Evolutionary conservation across 208 protist genomes (phyloP).

Genomic region (Trypanosoma cruzi): DNA sequence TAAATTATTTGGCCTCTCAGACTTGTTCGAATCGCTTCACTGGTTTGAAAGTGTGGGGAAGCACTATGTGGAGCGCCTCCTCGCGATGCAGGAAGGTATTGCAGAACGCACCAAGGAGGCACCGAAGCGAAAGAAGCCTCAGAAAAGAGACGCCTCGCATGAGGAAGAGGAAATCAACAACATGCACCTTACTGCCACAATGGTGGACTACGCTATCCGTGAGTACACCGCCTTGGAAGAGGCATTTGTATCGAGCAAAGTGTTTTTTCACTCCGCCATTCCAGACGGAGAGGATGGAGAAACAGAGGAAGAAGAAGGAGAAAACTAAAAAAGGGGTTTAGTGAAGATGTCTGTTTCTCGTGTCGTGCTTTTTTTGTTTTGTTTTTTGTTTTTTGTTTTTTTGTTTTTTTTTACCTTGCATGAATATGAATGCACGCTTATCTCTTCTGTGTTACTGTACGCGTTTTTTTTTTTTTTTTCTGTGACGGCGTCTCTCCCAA

Average conservation of each 20-base stretch:
- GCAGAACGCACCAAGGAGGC: slow-evolving; percentile 23
- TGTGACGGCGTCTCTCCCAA: too few species aligned
- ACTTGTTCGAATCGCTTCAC: slow-evolving; percentile 94
- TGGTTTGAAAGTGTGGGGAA: slow-evolving; percentile 91
- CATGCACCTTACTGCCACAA: slow-evolving; percentile 64
- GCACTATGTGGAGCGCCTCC: slow-evolving; percentile 36
- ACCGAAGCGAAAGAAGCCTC: slow-evolving; percentile 14
- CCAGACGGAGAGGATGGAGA: slow-evolving; percentile 25
- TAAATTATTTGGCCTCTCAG: slow-evolving; percentile 93
- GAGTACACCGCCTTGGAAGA: slow-evolving; percentile 70
- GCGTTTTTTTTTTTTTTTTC: too few species aligned
- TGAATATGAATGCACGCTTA: too few species aligned
- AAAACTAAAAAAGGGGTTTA: too few species aligned
- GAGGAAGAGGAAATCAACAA: slow-evolving; percentile 50
- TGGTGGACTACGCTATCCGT: slow-evolving; percentile 49
- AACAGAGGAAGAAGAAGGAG: slow-evolving; percentile 19
- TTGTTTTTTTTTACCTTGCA: too few species aligned
- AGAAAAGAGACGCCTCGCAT: slow-evolving; percentile 8
- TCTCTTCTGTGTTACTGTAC: too few species aligned
- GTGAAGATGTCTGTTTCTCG: too few species aligned
- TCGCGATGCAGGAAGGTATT: slow-evolving; percentile 32
- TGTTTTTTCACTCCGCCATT: slow-evolving; percentile 52
- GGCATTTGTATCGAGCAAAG: slow-evolving; percentile 66
- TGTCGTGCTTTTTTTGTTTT: too few species aligned
- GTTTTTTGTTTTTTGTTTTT: too few species aligned